Percentiles rank a stretch among this genome's conserved stretches.
These are phyloP conservation scores for Alternaria hordeiaustralica DNA, from an alignment of 2,329 filamentous ascomycete species.

Conservation along the genomic window DNA sequence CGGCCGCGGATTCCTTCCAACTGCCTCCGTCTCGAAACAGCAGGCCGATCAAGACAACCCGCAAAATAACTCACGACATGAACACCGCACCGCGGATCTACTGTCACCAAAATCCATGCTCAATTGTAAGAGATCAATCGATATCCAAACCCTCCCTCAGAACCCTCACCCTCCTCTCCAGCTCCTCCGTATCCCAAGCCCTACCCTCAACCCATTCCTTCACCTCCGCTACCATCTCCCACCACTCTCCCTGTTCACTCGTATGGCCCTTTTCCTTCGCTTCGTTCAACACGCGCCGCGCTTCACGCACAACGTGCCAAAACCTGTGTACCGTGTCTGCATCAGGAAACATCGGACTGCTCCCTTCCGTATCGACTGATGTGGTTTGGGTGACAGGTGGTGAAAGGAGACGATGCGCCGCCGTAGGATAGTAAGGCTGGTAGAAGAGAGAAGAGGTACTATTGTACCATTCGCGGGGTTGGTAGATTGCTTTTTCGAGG, in stretches of 20 bases:
- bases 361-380: neutral
- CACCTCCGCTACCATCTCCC: slow-evolving; percentile 10
- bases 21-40: neutral
- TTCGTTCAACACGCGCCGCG: slow-evolving; percentile 15
- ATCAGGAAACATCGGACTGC: slow-evolving; percentile 9
- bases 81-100: neutral
- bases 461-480: slow-evolving; percentile 7
- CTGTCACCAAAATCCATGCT: neutral
- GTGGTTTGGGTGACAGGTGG: neutral
- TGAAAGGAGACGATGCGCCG: neutral
- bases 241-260: slow-evolving; percentile 1
- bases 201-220: slow-evolving; percentile 11
- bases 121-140: neutral
- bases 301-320: slow-evolving; percentile 24
- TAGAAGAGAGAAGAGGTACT: neutral
- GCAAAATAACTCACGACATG: neutral
- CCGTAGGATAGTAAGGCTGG: neutral
- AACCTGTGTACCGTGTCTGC: slow-evolving; percentile 17
- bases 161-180: neutral
- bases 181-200: slow-evolving; percentile 7
- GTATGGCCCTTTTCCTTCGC: slow-evolving; percentile 12
- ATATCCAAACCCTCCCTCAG: slow-evolving; percentile 1
- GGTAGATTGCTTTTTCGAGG: neutral
- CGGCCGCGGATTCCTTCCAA: neutral
- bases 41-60: neutral